phyloP scores from a whole-genome alignment of 495 filamentous ascomycete species.

The Patellaria atrata region DNA sequence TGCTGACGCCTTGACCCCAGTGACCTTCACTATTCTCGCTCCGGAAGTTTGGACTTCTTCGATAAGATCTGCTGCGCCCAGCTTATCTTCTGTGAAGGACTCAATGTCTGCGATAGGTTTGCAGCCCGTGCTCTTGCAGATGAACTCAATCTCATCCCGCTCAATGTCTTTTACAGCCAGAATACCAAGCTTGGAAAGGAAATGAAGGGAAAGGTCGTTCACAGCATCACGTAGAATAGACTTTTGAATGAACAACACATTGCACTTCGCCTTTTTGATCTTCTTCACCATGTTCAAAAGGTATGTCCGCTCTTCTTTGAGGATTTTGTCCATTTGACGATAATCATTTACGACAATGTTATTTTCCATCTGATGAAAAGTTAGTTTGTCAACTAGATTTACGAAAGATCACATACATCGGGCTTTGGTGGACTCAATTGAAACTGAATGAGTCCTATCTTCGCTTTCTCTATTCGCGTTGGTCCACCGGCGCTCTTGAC shows the following conservation, averaged over 20 bases:
- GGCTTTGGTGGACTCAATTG: slow-evolving; percentile 96
- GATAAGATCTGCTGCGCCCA: slow-evolving; percentile 86
- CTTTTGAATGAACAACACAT: slow-evolving; percentile 96
- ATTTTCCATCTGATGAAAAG: slow-evolving; percentile 72
- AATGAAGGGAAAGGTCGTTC: slow-evolving; percentile 93
- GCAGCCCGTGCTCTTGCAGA: slow-evolving; percentile 95
- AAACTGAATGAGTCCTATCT: slow-evolving; percentile 95
- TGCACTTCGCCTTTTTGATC: slow-evolving; percentile 99
- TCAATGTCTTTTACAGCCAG: slow-evolving; percentile 94
- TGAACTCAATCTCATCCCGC: slow-evolving; percentile 95
- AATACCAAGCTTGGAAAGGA: slow-evolving; percentile 93
- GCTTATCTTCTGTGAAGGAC: slow-evolving; percentile 97
- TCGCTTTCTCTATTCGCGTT: slow-evolving; percentile 88
- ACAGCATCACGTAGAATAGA: slow-evolving; percentile 95
- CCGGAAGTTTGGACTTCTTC: slow-evolving; percentile 83
- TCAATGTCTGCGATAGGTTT: slow-evolving; percentile 98
- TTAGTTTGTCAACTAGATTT: neutral
- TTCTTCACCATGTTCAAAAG: slow-evolving; percentile 98
- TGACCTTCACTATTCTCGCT: slow-evolving; percentile 84
- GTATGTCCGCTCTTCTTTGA: slow-evolving; percentile 97
- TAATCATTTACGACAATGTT: slow-evolving; percentile 98
- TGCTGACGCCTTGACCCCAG: slow-evolving; percentile 65
- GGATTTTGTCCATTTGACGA: slow-evolving; percentile 98
- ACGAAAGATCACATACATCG: slow-evolving; percentile 43
- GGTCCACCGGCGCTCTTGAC: slow-evolving; percentile 90